These are phyloP conservation scores for Colletotrichum chrysophilum DNA, from an alignment of 2,329 filamentous ascomycete species.

Conservation along the genomic window DNA sequence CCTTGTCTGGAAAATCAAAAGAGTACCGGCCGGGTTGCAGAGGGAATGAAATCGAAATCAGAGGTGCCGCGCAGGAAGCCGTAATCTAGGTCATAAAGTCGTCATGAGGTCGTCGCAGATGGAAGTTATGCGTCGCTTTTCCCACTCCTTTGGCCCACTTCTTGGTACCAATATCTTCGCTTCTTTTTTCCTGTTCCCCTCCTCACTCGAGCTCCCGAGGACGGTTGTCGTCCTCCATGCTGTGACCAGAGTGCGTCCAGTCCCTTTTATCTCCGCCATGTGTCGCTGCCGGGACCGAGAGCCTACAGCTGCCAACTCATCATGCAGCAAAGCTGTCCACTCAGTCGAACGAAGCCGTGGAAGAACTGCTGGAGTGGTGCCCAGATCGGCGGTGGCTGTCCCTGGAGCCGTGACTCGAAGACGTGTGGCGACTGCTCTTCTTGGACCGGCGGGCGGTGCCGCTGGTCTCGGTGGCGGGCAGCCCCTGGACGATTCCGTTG, in stretches of 20 bases:
- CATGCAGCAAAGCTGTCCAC: background rate
- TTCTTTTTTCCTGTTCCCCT: background rate
- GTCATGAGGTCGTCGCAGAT: constrained; percentile 24
- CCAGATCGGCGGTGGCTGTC: constrained; percentile 56
- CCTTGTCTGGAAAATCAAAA: constrained; percentile 2
- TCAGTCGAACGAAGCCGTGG: constrained; percentile 63
- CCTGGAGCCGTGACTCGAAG: constrained; percentile 41
- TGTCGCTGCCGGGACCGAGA: background rate
- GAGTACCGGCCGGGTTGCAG: constrained; percentile 16
- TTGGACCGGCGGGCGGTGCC: constrained; percentile 43
- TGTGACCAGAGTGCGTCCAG: constrained; percentile 39
- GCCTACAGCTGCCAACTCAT: background rate
- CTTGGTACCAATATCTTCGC: background rate
- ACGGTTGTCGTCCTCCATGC: background rate
- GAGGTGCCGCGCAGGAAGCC: constrained; percentile 21
- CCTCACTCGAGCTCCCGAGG: background rate
- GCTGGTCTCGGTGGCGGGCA: constrained; percentile 59
- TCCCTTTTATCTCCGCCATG: constrained; percentile 31
- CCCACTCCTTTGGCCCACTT: constrained; percentile 17
- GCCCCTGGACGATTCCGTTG: constrained; percentile 71
- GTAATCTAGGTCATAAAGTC: constrained; percentile 25
- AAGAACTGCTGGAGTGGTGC: constrained; percentile 67
- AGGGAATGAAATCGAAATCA: constrained; percentile 4
- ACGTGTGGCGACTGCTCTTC: constrained; percentile 55
- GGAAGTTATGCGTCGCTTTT: constrained; percentile 27